Evolutionary conservation across 2,329 filamentous ascomycete species (phyloP), one percentile per base, ranked within the genome.

Genomic region (Sordariomycetes sp.): DNA sequence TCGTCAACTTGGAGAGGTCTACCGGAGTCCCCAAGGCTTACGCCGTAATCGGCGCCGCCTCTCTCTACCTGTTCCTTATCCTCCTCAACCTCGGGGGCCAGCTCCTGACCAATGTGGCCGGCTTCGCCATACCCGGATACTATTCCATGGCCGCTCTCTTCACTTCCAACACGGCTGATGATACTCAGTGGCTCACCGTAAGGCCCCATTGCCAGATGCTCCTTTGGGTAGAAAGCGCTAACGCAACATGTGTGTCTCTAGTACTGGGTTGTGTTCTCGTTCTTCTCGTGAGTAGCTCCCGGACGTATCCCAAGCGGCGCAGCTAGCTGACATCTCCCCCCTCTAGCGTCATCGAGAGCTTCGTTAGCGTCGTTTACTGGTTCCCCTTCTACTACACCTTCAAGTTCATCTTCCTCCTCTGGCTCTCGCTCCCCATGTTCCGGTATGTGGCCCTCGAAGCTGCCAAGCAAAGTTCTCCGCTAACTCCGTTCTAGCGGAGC

Each of bases 311-410:
- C 36, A 48, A 62, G 65, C 22, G 53, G 58, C 34, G 57, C 57
- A 57, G 17, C 22, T 24, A 51, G 24, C 57, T 56, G 25, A 58
- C 34, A 15, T 8, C 10, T 42, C 2, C 25, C 20, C 12, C 22
- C 17, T 54, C 15, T 63, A 84, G 79, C 61, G 87, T 94, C 54
- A 69, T 90, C 65, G 89, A 95, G 80, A 90, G 87, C 72, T 80
- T 87, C 61, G 75, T 95, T 67, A 90, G 81, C 74, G 87, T 90
- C 62, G 87, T 92, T 62, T 94, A 94, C 81, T 95, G 89, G 89
- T 90, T 95, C 79, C 87, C 94, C 69, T 99, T 99, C 79, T 99
- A 99, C 87, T 99, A 89, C 76, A 92, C 91, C 70, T 97, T 99
- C 87, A 99, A 99, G 83, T 96, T 99, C 70, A 78, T 95, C 69